Evolutionary conservation across 306 rosid genomes (phyloP).

Genomic region (Quercus aquifolioides): DNA sequence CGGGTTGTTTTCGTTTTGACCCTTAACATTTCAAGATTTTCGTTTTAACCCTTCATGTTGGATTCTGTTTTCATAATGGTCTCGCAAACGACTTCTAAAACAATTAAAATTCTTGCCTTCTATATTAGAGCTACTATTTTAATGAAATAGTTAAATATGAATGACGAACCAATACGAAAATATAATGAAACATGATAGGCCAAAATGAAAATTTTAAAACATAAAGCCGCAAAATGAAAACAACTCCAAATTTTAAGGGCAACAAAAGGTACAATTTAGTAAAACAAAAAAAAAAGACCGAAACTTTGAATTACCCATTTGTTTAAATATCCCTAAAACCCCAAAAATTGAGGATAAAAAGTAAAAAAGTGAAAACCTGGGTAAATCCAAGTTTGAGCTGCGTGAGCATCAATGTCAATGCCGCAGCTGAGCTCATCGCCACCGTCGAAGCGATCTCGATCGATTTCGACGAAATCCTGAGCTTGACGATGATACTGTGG

Average conservation of each 20-base stretch:
- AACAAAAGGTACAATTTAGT: no score
- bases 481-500: conserved; percentile 3
- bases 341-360: background rate
- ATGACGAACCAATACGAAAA: background rate
- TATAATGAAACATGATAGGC: background rate
- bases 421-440: conserved; percentile 13
- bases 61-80: no score
- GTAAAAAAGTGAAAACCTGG: conserved; percentile 43
- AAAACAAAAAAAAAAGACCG: background rate
- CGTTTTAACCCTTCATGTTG: no score
- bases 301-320: background rate
- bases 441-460: conserved; percentile 1
- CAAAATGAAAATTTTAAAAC: background rate
- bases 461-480: background rate
- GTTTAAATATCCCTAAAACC: background rate
- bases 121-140: no score
- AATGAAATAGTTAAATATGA: background rate
- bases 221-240: background rate
- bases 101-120: background rate
- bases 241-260: no score
- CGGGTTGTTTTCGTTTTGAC: no score
- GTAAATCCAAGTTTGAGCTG: conserved; percentile 88
- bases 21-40: no score
- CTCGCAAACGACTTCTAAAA: no score
- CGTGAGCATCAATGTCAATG: conserved; percentile 57